Evolutionary conservation across 805 yeast genomes (phyloP), one percentile per base, ranked within the genome.

Genomic region (Deakozyma indianensis): DNA sequence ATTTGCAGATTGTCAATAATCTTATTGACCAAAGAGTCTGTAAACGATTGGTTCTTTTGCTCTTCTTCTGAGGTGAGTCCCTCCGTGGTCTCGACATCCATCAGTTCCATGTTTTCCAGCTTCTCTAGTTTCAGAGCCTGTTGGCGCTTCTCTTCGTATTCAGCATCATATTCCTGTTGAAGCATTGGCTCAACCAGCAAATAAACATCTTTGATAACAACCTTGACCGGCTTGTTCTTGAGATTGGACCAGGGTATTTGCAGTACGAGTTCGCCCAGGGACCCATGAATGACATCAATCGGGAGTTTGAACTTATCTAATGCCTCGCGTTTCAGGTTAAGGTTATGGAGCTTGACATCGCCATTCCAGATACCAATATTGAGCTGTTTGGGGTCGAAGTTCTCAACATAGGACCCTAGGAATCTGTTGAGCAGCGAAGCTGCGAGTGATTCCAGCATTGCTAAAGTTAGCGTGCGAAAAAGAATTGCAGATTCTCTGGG

Each of bases 311-410:
- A 72, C 53, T 82, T 74, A 62, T 94, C 98, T 42, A 92, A 68
- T 2, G 96, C 86, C 59, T 88, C 96, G 50, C 83, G 81, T 63
- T 84, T 86, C 48, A 92, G 68, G 47, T 80, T 73, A 50, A 94
- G 71, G 59, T 88, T 79, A 50, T 71, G 73, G 45, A 92, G 68
- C 59, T 84, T 84, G 24, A 88, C 97, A 67, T 92, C 97, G 29
- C 99, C 99, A 56, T 87, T 77, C 95, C 97, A 88, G 27, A 92
- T 87, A 3, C 97, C 98, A 46, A 92, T 88, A 55, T 92, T 88
- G 56, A 92, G 67, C 58, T 92, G 96, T 53, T 83, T 84, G 16
- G 97, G 87, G 65, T 92, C 98, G 62, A 92, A 92, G 63, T 94
- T 84, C 64, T 94, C 95, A 43, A 90, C 87, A 61, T 87, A 86